Conservation (phyloP, 306 rosid genomes). For the Vigna angularis region DNA sequence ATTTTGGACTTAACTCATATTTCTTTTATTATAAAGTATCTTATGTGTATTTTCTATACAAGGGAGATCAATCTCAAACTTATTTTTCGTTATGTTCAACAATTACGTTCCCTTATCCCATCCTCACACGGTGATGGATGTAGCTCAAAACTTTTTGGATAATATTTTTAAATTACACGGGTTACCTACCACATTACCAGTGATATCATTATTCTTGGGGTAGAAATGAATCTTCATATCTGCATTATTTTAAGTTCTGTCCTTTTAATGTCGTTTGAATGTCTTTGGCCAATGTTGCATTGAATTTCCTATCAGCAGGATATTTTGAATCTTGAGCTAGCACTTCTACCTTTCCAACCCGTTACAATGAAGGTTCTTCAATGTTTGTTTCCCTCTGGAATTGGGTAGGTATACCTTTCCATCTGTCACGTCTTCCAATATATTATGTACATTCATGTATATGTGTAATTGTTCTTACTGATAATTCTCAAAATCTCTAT, state of each 20-base stretch:
- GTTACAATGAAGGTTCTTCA: conserved; percentile 84
- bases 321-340: conserved; percentile 59
- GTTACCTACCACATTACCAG: no score
- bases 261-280: conserved; percentile 8
- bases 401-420: conserved; percentile 58
- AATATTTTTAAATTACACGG: no score
- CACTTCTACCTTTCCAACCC: conserved; percentile 83
- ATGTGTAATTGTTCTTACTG: neutral
- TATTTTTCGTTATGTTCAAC: no score
- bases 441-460: neutral
- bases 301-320: conserved; percentile 54
- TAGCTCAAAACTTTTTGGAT: no score
- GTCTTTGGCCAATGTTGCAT: conserved; percentile 22
- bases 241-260: conserved; percentile 12
- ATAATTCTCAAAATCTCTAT: conserved; percentile 3
- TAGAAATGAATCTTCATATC: conserved; percentile 6
- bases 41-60: no score
- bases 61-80: no score
- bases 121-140: no score
- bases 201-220: neutral
- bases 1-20: no score
- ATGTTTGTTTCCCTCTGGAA: conserved; percentile 78
- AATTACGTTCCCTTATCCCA: no score
- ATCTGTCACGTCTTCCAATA: conserved; percentile 1
- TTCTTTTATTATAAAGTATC: no score